Conservation (phyloP, 768 basidiomycete genomes). For the Suillus hirtellus region DNA sequence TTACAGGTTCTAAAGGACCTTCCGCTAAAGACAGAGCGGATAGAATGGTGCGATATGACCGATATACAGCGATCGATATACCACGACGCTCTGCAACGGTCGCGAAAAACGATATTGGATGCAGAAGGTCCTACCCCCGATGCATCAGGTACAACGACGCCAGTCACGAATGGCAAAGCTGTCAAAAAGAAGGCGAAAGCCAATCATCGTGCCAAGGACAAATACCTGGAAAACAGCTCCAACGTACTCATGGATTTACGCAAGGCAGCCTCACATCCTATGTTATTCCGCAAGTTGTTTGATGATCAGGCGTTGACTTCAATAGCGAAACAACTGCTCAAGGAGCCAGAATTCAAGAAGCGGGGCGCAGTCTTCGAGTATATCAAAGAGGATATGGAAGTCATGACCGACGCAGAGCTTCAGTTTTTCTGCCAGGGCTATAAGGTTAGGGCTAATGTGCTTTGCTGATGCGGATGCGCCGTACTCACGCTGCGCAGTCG, state of each 20-base stretch:
- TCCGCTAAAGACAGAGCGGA: constrained; percentile 88
- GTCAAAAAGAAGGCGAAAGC: constrained; percentile 33
- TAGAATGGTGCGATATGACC: constrained; percentile 96
- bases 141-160: constrained; percentile 34
- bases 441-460: constrained; percentile 51
- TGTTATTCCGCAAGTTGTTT: constrained; percentile 89
- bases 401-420: constrained; percentile 97
- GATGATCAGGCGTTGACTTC: constrained; percentile 71
- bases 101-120: constrained; percentile 76
- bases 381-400: constrained; percentile 96
- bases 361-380: constrained; percentile 76
- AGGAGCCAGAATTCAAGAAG: constrained; percentile 90
- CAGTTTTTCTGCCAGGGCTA: constrained; percentile 84
- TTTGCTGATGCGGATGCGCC: neutral
- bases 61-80: constrained; percentile 81
- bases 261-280: constrained; percentile 94
- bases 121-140: constrained; percentile 25
- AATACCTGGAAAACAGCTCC: constrained; percentile 79
- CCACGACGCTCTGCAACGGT: constrained; percentile 79
- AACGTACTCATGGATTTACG: constrained; percentile 98
- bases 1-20: constrained; percentile 86
- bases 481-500: constrained; percentile 44
- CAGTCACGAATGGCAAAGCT: constrained; percentile 26
- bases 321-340: constrained; percentile 81
- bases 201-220: constrained; percentile 54